Percentiles rank a stretch among this genome's conserved stretches.
phyloP scores from a whole-genome alignment of 805 yeast species.

The Jamesozyma lodderae region DNA sequence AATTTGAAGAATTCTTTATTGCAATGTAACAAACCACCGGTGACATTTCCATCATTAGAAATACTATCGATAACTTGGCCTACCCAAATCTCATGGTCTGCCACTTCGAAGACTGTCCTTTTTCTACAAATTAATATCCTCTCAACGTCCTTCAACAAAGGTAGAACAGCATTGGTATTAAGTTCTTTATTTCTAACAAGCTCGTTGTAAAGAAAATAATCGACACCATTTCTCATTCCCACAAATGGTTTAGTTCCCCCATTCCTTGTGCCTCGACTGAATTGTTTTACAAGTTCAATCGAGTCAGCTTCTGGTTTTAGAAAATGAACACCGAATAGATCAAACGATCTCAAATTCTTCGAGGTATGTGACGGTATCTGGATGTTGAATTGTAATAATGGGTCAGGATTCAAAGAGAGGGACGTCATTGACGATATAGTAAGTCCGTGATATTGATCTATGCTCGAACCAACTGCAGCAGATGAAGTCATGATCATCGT shows the following conservation, averaged over 20 bases:
- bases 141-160: constrained; percentile 50
- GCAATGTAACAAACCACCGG: constrained; percentile 62
- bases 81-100: constrained; percentile 87
- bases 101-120: constrained; percentile 45
- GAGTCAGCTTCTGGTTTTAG: constrained; percentile 52
- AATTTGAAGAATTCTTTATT: constrained; percentile 51
- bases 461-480: constrained; percentile 20
- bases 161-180: constrained; percentile 32
- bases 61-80: constrained; percentile 61
- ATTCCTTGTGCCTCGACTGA: constrained; percentile 42
- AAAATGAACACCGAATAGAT: constrained; percentile 64
- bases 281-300: constrained; percentile 53
- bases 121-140: constrained; percentile 55
- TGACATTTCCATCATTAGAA: constrained; percentile 18
- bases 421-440: constrained; percentile 84
- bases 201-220: constrained; percentile 26
- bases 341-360: constrained; percentile 45
- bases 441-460: constrained; percentile 43
- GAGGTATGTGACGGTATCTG: constrained; percentile 84
- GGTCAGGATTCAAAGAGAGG: constrained; percentile 65
- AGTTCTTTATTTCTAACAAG: constrained; percentile 6
- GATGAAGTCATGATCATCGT: constrained; percentile 56
- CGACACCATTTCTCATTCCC: constrained; percentile 29
- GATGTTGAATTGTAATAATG: constrained; percentile 75
- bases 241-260: constrained; percentile 44